Percentiles rank a stretch among this genome's conserved stretches.
These are phyloP conservation scores for Colletotrichum paranaense DNA, from an alignment of 2,329 filamentous ascomycete species.

Conservation along the genomic window DNA sequence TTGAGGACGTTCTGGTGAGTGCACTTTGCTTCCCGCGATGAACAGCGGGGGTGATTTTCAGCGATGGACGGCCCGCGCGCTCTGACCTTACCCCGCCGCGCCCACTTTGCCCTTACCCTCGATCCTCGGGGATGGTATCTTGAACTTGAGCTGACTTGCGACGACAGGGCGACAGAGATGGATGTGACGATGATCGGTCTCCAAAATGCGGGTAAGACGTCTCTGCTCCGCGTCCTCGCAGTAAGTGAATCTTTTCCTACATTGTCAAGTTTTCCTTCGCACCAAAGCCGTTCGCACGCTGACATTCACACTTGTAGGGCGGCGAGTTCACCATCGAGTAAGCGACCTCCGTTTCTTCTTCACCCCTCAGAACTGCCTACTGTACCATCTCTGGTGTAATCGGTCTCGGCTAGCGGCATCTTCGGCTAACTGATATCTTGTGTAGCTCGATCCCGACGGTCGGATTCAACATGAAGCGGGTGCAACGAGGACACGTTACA, in stretches of 20 bases:
- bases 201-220: constrained; percentile 98
- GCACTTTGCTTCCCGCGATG: constrained; percentile 8
- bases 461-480: constrained; percentile 98
- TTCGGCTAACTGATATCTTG: constrained; percentile 42
- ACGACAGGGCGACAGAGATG: constrained; percentile 95
- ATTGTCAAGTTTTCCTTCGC: constrained; percentile 22
- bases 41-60: constrained; percentile 22
- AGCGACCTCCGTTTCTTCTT: constrained; percentile 53
- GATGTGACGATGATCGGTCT: constrained; percentile 99
- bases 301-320: constrained; percentile 69
- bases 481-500: constrained; percentile 97
- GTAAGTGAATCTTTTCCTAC: constrained; percentile 68
- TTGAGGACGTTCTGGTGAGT: constrained; percentile 96
- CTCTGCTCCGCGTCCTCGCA: constrained; percentile 90
- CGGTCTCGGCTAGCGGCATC: constrained; percentile 16
- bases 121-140: not conserved
- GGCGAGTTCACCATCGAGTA: constrained; percentile 99
- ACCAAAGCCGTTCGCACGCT: constrained; percentile 44
- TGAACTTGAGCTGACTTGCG: constrained; percentile 38
- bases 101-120: constrained; percentile 21
- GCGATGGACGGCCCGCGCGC: constrained; percentile 22
- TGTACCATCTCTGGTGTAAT: not conserved
- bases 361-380: not conserved
- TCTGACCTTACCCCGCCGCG: constrained; percentile 28
- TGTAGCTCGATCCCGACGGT: constrained; percentile 96